These are phyloP conservation scores for Nakazawaea wickerhamii DNA, from an alignment of 805 yeast genomes.

Conservation along the genomic window DNA sequence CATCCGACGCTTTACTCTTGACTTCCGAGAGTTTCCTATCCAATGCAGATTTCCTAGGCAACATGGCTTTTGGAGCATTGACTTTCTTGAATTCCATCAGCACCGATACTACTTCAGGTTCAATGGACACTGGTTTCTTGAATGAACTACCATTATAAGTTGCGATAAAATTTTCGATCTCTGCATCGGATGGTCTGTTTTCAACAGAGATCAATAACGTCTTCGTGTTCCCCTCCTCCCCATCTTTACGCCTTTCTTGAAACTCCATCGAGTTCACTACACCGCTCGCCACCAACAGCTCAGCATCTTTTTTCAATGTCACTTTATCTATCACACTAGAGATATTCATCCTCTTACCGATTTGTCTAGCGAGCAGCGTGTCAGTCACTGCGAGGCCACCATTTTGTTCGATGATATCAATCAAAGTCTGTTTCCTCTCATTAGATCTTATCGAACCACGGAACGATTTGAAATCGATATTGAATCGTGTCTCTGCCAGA, in stretches of 20 bases:
- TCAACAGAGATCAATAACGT: constrained; percentile 11
- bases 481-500: not conserved
- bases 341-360: constrained; percentile 38
- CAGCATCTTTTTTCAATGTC: constrained; percentile 44
- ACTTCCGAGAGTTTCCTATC: constrained; percentile 1
- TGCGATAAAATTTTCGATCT: constrained; percentile 5
- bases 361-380: constrained; percentile 29
- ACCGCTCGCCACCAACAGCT: constrained; percentile 27
- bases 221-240: constrained; percentile 12
- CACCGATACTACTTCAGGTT: constrained; percentile 3
- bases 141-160: not conserved
- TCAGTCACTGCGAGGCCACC: constrained; percentile 44
- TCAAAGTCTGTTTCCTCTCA: constrained; percentile 37
- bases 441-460: constrained; percentile 35
- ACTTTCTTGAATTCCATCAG: constrained; percentile 8
- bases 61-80: constrained; percentile 1
- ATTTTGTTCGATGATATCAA: constrained; percentile 35
- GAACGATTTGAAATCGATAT: constrained; percentile 2
- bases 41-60: constrained; percentile 2
- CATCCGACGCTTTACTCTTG: not conserved
- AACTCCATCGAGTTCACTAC: constrained; percentile 10
- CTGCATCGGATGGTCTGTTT: constrained; percentile 17
- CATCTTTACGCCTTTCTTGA: constrained; percentile 10
- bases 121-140: not conserved
- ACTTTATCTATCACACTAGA: constrained; percentile 42